phyloP scores from a whole-genome alignment of 1,284 basidiomycete species.

The Mycena citricolor region DNA sequence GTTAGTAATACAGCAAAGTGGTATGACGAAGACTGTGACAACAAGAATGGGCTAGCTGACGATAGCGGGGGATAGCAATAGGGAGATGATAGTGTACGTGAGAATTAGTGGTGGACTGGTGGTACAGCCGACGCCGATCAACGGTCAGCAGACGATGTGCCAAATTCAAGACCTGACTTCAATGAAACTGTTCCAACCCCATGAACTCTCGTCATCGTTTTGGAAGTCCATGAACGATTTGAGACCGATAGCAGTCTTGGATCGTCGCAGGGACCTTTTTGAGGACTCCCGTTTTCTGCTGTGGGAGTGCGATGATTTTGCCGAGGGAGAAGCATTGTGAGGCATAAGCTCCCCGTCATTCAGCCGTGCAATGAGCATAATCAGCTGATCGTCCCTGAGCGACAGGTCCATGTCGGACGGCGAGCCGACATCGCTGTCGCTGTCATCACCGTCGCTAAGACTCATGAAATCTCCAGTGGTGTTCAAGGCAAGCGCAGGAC shows the following conservation, averaged over 20 bases:
- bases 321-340: conserved; percentile 22
- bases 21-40: too few relatives aligned
- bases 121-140: too few relatives aligned
- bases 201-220: conserved; percentile 47
- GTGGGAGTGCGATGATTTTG: conserved; percentile 8
- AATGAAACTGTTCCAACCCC: conserved; percentile 63
- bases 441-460: conserved; percentile 62
- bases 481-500: conserved; percentile 17
- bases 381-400: conserved; percentile 21
- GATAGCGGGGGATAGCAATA: too few relatives aligned
- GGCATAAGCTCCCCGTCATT: conserved; percentile 23
- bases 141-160: too few relatives aligned
- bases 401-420: conserved; percentile 12
- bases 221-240: conserved; percentile 63
- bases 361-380: conserved; percentile 21
- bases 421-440: conserved; percentile 26
- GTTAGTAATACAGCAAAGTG: too few relatives aligned
- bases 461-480: conserved; percentile 57
- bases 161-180: too few relatives aligned
- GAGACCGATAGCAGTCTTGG: conserved; percentile 33
- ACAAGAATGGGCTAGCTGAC: too few relatives aligned
- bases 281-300: conserved; percentile 1
- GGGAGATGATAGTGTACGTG: too few relatives aligned
- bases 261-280: conserved; percentile 2
- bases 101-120: too few relatives aligned